These are phyloP conservation scores for Cyberlindnera euphorbiiphila DNA, from an alignment of 805 yeast species.

Conservation along the genomic window DNA sequence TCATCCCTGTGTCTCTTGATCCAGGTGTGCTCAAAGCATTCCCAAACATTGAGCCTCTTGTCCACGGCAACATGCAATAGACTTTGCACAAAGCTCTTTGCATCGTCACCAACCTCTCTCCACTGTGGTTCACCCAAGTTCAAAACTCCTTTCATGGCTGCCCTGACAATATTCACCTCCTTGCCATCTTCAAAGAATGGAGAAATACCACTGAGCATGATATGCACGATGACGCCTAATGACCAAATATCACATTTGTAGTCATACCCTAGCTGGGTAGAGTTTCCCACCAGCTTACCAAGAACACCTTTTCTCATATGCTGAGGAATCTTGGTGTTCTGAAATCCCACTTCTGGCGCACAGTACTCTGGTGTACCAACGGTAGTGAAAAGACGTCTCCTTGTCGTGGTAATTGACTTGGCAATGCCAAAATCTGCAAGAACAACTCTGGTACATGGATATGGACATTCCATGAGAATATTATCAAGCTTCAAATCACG, in stretches of 20 bases:
- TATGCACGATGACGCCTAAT: constrained; percentile 55
- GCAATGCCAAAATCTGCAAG: constrained; percentile 71
- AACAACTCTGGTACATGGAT: constrained; percentile 48
- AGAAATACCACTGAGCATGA: constrained; percentile 58
- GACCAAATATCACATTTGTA: constrained; percentile 69
- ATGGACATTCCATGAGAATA: constrained; percentile 50
- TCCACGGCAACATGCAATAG: constrained; percentile 38
- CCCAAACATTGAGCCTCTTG: constrained; percentile 34
- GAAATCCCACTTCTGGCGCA: constrained; percentile 66
- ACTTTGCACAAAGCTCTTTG: constrained; percentile 41
- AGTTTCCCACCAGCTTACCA: too few relatives aligned
- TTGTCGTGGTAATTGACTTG: constrained; percentile 29
- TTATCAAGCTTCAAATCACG: constrained; percentile 84
- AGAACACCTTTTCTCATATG: constrained; percentile 5
- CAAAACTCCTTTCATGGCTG: constrained; percentile 39
- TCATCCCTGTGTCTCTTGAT: constrained; percentile 36
- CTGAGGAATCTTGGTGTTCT: constrained; percentile 28
- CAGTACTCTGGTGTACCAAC: constrained; percentile 68
- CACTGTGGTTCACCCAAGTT: constrained; percentile 40
- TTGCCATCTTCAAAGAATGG: constrained; percentile 54
- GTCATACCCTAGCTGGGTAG: constrained; percentile 41
- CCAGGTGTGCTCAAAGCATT: constrained; percentile 47
- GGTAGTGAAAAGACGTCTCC: constrained; percentile 42
- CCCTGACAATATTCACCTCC: constrained; percentile 37
- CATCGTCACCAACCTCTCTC: constrained; percentile 36